Evolutionary conservation across 1,139 yeast genomes (phyloP).

Genomic region (Candida labiduridarum): DNA sequence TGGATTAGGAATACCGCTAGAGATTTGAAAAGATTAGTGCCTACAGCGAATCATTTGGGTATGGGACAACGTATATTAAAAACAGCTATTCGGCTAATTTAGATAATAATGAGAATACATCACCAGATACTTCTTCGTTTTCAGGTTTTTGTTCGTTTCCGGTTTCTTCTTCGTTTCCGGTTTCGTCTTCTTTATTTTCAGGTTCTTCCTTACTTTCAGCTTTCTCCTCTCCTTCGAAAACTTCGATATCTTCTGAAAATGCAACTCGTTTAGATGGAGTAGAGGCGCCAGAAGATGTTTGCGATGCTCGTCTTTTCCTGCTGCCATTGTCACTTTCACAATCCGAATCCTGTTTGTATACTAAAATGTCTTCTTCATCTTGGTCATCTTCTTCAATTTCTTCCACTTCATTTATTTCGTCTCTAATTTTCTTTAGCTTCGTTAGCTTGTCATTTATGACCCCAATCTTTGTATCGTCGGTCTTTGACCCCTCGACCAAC

Average conservation of each 20-base stretch:
- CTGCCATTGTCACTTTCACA: conserved; percentile 22
- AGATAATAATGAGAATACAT: conserved; percentile 37
- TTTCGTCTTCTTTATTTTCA: conserved; percentile 19
- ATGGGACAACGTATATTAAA: conserved; percentile 5
- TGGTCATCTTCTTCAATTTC: conserved; percentile 20
- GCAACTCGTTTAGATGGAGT: conserved; percentile 45
- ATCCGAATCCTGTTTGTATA: conserved; percentile 28
- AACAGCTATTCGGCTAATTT: conserved; percentile 27
- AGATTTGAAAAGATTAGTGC: conserved; percentile 11
- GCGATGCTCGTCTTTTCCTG: conserved; percentile 24
- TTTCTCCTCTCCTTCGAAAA: conserved; percentile 47
- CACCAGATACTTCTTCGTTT: conserved; percentile 20
- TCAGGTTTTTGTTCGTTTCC: conserved; percentile 1
- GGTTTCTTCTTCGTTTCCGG: conserved; percentile 25
- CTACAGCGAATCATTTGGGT: conserved; percentile 5
- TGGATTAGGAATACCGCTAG: conserved; percentile 6
- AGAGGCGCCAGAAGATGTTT: conserved; percentile 28
- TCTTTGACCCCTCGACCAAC: conserved; percentile 43
- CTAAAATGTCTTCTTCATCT: conserved; percentile 16
- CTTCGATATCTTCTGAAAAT: conserved; percentile 48
- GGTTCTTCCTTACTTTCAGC: conserved; percentile 15
- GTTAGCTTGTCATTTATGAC: conserved; percentile 44
- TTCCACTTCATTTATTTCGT: conserved; percentile 49
- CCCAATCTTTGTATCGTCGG: conserved; percentile 45
- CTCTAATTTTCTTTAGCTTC: conserved; percentile 41